A percentile compares a stretch with the other conserved stretches of the same genome.
Conservation (phyloP, 306 rosid genomes). For the Crataegus laevigata region DNA sequence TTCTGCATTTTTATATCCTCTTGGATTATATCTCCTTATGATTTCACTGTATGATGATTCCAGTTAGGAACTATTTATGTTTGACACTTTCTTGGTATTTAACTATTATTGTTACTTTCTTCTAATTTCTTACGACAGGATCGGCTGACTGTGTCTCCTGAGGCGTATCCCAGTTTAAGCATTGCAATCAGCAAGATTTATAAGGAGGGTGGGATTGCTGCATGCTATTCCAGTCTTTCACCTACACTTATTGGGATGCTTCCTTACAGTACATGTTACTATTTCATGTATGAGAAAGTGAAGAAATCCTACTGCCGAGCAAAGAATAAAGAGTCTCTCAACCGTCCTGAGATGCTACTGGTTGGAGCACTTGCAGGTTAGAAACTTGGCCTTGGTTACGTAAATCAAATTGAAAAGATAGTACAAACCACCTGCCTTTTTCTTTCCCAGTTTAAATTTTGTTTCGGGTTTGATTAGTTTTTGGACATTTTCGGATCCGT, state of each 20-base stretch:
- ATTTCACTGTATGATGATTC: neutral
- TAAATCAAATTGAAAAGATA: neutral
- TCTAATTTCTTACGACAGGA: conserved; percentile 50
- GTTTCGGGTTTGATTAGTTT: neutral
- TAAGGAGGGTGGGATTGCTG: conserved; percentile 81
- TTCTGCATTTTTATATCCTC: neutral
- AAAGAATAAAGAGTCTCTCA: conserved; percentile 62
- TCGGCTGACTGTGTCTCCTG: conserved; percentile 85
- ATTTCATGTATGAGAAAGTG: conserved; percentile 89
- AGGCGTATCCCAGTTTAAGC: conserved; percentile 66
- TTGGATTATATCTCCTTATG: neutral
- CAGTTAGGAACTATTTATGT: neutral
- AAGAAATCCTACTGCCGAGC: conserved; percentile 68
- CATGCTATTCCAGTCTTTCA: conserved; percentile 80
- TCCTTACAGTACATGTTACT: conserved; percentile 92
- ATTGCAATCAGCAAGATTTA: conserved; percentile 70
- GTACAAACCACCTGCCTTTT: neutral
- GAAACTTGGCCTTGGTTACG: conserved; percentile 6
- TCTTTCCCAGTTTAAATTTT: neutral
- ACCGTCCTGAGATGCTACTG: conserved; percentile 79
- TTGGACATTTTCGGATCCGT: neutral
- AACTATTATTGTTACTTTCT: conserved; percentile 7
- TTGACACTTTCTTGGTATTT: neutral
- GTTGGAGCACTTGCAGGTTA: conserved; percentile 89
- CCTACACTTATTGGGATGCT: conserved; percentile 96